Conservation (phyloP, 352 stramenopile species). For the Thalassiosira delicatula region DNA sequence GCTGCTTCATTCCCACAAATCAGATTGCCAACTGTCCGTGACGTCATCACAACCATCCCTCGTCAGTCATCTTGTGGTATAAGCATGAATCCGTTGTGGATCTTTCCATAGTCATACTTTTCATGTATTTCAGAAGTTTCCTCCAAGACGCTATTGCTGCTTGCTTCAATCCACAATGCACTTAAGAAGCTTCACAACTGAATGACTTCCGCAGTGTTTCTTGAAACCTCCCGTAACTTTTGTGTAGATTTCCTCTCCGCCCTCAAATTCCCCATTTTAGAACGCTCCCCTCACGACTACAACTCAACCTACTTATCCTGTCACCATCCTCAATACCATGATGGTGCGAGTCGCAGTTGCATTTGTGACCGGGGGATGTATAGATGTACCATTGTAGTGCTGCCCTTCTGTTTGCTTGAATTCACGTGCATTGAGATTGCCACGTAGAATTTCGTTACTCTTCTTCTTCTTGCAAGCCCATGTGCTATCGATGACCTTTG, state of each 20-base stretch:
- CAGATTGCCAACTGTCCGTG: slow-evolving; percentile 57
- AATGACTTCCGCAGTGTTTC: too few species aligned
- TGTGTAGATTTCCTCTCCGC: slow-evolving; percentile 40
- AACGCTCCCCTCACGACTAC: slow-evolving; percentile 51
- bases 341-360: not conserved
- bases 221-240: slow-evolving; percentile 36
- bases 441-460: not conserved
- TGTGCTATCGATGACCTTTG: not conserved
- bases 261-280: slow-evolving; percentile 44
- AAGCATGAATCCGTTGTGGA: slow-evolving; percentile 52
- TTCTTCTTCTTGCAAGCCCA: not conserved
- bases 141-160: slow-evolving; percentile 33
- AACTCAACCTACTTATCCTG: not conserved
- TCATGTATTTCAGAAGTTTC: slow-evolving; percentile 8
- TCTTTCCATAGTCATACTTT: slow-evolving; percentile 1
- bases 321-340: not conserved
- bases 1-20: slow-evolving; percentile 19
- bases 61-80: slow-evolving; percentile 39
- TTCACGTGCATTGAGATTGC: slow-evolving; percentile 28
- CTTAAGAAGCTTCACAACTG: not conserved
- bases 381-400: slow-evolving; percentile 36
- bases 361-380: not conserved
- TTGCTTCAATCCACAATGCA: not conserved
- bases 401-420: slow-evolving; percentile 53
- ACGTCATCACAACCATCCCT: slow-evolving; percentile 35